Percentiles rank a stretch among this genome's conserved stretches.
Evolutionary conservation across 164 flowering plant genomes (phyloP).

Genomic region (Taxillus chinensis): DNA sequence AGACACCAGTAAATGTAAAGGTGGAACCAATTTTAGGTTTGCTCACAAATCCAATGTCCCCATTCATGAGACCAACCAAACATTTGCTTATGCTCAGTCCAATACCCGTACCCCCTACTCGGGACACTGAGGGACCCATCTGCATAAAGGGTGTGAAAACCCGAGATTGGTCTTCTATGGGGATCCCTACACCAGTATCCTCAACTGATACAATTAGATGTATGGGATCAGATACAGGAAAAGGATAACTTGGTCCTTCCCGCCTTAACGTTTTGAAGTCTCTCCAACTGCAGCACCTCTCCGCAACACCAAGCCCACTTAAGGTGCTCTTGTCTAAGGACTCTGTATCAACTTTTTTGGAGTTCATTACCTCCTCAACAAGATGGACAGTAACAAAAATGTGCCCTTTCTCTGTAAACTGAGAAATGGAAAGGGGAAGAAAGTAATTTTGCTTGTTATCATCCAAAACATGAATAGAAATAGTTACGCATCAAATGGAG

Average conservation of each 20-base stretch:
- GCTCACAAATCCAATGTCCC: conserved; percentile 89
- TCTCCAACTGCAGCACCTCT: conserved; percentile 63
- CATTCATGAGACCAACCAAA: conserved; percentile 84
- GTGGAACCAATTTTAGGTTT: conserved; percentile 70
- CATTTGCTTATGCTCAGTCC: conserved; percentile 95
- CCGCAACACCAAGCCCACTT: conserved; percentile 82
- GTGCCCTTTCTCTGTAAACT: conserved; percentile 95
- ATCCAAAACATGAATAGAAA: too few species aligned
- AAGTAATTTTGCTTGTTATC: too few species aligned
- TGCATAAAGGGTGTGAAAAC: conserved; percentile 98
- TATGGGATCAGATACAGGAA: conserved; percentile 25
- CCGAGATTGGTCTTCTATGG: conserved; percentile 69
- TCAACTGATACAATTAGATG: conserved; percentile 79
- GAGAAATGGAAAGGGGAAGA: conserved; percentile 8
- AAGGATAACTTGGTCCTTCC: conserved; percentile 23
- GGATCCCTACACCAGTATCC: conserved; percentile 92
- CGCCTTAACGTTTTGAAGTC: conserved; percentile 45
- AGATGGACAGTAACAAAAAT: conserved; percentile 78
- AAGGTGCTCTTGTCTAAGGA: conserved; percentile 39
- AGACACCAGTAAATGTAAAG: conserved; percentile 80
- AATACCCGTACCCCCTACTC: conserved; percentile 95
- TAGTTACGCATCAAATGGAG: too few species aligned
- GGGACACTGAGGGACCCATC: conserved; percentile 71
- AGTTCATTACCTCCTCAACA: conserved; percentile 59
- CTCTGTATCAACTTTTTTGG: conserved; percentile 42